Evolutionary conservation across 2,329 filamentous ascomycete species (phyloP).

Genomic region (Epichloe uncinata): DNA sequence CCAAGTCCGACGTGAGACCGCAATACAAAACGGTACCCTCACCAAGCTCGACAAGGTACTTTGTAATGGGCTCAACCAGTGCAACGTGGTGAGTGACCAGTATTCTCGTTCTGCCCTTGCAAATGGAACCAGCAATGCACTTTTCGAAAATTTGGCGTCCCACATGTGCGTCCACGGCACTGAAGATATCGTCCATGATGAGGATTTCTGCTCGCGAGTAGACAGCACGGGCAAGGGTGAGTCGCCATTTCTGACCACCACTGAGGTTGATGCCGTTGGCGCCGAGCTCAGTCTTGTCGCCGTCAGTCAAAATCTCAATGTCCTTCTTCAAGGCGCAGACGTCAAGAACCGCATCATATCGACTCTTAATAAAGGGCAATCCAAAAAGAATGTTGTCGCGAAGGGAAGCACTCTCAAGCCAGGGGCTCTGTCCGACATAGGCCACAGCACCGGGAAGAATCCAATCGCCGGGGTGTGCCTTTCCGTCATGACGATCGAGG

Average conservation of each 20-base stretch:
- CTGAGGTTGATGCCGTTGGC: constrained; percentile 76
- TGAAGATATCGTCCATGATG: constrained; percentile 74
- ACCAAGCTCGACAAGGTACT: constrained; percentile 61
- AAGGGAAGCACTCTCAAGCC: constrained; percentile 74
- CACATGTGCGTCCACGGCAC: constrained; percentile 69
- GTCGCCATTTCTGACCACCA: constrained; percentile 72
- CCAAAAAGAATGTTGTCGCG: constrained; percentile 70
- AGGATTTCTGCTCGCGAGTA: constrained; percentile 69
- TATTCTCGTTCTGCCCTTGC: constrained; percentile 57
- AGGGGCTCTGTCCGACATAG: constrained; percentile 68
- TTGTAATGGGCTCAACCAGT: constrained; percentile 55
- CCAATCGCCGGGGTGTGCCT: constrained; percentile 53
- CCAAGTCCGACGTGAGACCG: constrained; percentile 53
- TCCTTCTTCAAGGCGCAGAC: constrained; percentile 67
- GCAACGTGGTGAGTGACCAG: constrained; percentile 71
- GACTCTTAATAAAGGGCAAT: constrained; percentile 51
- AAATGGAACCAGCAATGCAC: constrained; percentile 58
- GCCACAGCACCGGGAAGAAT: constrained; percentile 56
- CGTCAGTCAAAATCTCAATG: constrained; percentile 60
- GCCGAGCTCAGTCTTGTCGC: constrained; percentile 69
- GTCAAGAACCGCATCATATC: constrained; percentile 57
- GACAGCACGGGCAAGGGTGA: constrained; percentile 66
- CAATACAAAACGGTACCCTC: constrained; percentile 52
- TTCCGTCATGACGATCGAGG: constrained; percentile 43
- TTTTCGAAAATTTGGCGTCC: constrained; percentile 68